Percentiles rank a stretch among this genome's conserved stretches.
Evolutionary conservation across 352 stramenopile species (phyloP).

Genomic region (Pythium aquatile): DNA sequence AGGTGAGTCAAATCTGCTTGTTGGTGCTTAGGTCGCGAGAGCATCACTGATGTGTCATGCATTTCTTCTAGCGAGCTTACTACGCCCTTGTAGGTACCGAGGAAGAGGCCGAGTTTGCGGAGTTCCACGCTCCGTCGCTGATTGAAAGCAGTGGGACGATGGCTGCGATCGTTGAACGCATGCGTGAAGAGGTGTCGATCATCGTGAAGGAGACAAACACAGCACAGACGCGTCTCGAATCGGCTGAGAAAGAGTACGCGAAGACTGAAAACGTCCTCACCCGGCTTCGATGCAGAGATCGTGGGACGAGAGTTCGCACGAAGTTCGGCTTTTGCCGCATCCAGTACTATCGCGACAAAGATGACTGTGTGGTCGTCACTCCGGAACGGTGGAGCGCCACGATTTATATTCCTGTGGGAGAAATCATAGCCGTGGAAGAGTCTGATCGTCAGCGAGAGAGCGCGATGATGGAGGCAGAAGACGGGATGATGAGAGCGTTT

Average conservation of each 20-base stretch:
- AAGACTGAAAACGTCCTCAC: slow-evolving; percentile 32
- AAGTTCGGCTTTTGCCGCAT: slow-evolving; percentile 49
- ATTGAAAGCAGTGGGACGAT: slow-evolving; percentile 63
- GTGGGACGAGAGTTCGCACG: slow-evolving; percentile 40
- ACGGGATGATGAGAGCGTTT: slow-evolving; percentile 28
- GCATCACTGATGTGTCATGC: no score
- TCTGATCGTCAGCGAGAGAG: slow-evolving; percentile 46
- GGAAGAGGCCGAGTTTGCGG: slow-evolving; percentile 74
- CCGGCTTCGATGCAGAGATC: slow-evolving; percentile 40
- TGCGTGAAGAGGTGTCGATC: slow-evolving; percentile 29
- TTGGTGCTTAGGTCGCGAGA: no score
- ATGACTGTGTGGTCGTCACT: slow-evolving; percentile 48
- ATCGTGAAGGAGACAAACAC: slow-evolving; percentile 24
- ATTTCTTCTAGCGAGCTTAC: slow-evolving; percentile 31
- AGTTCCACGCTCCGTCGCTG: slow-evolving; percentile 63
- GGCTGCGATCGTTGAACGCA: slow-evolving; percentile 37
- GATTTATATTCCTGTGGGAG: slow-evolving; percentile 42
- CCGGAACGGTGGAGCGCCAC: slow-evolving; percentile 50
- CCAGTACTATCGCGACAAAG: slow-evolving; percentile 48
- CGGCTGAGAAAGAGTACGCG: slow-evolving; percentile 19
- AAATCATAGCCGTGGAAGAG: slow-evolving; percentile 48
- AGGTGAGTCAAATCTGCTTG: slow-evolving; percentile 28
- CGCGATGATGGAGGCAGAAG: slow-evolving; percentile 48
- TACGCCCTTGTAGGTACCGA: slow-evolving; percentile 66
- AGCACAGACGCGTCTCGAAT: slow-evolving; percentile 24